phyloP scores from a whole-genome alignment of 2,329 filamentous ascomycete genomes.

The Celoporthe dispersa region DNA sequence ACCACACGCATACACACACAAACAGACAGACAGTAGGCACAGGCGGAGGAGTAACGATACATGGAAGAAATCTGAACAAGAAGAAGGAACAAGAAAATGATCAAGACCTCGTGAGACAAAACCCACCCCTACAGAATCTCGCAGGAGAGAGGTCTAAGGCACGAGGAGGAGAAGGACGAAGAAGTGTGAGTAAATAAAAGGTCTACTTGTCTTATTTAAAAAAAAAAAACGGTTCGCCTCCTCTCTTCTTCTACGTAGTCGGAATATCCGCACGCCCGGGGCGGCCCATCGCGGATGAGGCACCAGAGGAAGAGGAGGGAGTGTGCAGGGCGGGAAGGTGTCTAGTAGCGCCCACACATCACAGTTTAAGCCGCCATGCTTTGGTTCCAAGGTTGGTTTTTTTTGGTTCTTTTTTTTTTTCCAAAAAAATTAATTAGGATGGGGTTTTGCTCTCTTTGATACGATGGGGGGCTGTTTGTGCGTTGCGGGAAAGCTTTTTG shows the following conservation, averaged over 20 bases:
- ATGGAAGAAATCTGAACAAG: background rate
- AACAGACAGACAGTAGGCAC: too few relatives aligned
- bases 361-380: background rate
- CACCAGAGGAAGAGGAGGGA: background rate
- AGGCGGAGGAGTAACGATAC: background rate
- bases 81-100: background rate
- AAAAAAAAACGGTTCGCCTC: background rate
- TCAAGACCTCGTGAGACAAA: background rate
- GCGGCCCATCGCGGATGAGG: constrained; percentile 13
- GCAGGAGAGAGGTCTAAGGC: too few relatives aligned
- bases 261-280: background rate
- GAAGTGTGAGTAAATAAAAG: background rate
- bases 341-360: background rate
- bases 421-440: too few relatives aligned
- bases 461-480: too few relatives aligned
- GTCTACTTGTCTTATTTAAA: background rate
- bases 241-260: background rate
- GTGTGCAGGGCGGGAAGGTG: background rate
- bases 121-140: background rate
- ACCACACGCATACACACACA: too few relatives aligned
- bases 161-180: background rate
- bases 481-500: too few relatives aligned
- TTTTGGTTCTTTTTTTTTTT: too few relatives aligned
- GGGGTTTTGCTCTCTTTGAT: too few relatives aligned
- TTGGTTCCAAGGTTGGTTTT: background rate